phyloP scores from a whole-genome alignment of 2,329 filamentous ascomycete species.

The Trichoderma aggressivum region DNA sequence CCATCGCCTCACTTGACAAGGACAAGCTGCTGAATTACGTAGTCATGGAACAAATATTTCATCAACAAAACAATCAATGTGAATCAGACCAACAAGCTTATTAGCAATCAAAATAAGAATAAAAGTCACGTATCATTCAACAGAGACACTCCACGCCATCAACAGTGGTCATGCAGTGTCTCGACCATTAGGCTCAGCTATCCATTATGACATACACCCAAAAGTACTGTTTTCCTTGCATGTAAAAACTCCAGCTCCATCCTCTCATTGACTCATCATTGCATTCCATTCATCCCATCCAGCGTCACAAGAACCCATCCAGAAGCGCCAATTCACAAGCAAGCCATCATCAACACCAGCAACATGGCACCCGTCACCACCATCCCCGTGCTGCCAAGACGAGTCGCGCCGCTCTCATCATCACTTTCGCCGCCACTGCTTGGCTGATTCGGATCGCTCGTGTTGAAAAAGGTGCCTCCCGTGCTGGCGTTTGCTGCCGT shows the following conservation, averaged over 20 bases:
- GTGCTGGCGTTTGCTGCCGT: conserved; percentile 25
- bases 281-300: background rate
- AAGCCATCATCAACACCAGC: background rate
- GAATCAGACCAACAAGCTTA: no score
- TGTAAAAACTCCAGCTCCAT: background rate
- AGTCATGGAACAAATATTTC: background rate
- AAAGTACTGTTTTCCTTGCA: background rate
- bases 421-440: background rate
- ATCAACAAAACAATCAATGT: no score
- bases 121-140: background rate
- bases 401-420: background rate
- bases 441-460: background rate
- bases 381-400: background rate
- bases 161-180: background rate
- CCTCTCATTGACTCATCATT: background rate
- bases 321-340: background rate
- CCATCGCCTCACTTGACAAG: background rate
- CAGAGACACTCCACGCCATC: background rate
- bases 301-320: background rate
- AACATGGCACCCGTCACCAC: background rate
- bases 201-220: background rate
- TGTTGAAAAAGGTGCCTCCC: conserved; percentile 24
- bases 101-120: background rate
- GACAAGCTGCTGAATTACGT: background rate
- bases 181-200: background rate